These are phyloP conservation scores for Cyphellophora europaea DNA, from an alignment of 2,329 filamentous ascomycete genomes.

Conservation along the genomic window DNA sequence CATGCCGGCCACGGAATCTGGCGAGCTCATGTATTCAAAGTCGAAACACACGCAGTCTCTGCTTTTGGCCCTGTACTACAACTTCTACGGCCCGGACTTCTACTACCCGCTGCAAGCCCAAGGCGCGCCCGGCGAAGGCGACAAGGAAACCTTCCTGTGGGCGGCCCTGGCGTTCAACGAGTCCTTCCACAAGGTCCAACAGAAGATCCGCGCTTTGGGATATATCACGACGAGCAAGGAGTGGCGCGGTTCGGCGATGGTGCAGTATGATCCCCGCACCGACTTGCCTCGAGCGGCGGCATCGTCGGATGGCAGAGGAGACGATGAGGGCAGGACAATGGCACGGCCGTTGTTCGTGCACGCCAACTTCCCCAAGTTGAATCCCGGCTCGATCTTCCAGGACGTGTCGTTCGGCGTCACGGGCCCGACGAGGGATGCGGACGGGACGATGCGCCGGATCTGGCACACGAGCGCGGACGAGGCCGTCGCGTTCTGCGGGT, in stretches of 20 bases:
- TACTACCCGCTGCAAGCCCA: slow-evolving; percentile 43
- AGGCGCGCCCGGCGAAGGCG: slow-evolving; percentile 33
- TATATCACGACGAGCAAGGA: slow-evolving; percentile 20
- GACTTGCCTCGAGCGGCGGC: slow-evolving; percentile 22
- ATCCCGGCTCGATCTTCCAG: slow-evolving; percentile 27
- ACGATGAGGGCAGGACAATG: slow-evolving; percentile 22
- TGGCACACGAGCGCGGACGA: slow-evolving; percentile 24
- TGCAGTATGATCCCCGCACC: slow-evolving; percentile 27
- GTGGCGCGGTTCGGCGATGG: slow-evolving; percentile 28
- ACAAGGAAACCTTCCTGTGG: slow-evolving; percentile 41
- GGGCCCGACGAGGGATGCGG: slow-evolving; percentile 20
- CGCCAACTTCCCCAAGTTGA: slow-evolving; percentile 31
- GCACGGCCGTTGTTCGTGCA: slow-evolving; percentile 30
- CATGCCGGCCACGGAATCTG: slow-evolving; percentile 36
- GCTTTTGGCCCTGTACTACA: slow-evolving; percentile 45
- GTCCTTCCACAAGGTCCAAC: slow-evolving; percentile 31
- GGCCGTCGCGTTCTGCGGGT: slow-evolving; percentile 23
- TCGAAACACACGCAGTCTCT: slow-evolving; percentile 36
- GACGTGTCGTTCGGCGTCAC: slow-evolving; percentile 21
- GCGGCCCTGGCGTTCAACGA: slow-evolving; percentile 33
- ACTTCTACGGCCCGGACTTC: slow-evolving; percentile 42
- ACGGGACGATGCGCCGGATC: slow-evolving; percentile 25
- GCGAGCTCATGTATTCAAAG: slow-evolving; percentile 42
- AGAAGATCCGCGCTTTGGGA: slow-evolving; percentile 9
- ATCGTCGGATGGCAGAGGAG: slow-evolving; percentile 17